Evolutionary conservation across 192 early-diverging fungal genomes (phyloP), one percentile per base, ranked within the genome.

Genomic region (Obelidium mucronatum): DNA sequence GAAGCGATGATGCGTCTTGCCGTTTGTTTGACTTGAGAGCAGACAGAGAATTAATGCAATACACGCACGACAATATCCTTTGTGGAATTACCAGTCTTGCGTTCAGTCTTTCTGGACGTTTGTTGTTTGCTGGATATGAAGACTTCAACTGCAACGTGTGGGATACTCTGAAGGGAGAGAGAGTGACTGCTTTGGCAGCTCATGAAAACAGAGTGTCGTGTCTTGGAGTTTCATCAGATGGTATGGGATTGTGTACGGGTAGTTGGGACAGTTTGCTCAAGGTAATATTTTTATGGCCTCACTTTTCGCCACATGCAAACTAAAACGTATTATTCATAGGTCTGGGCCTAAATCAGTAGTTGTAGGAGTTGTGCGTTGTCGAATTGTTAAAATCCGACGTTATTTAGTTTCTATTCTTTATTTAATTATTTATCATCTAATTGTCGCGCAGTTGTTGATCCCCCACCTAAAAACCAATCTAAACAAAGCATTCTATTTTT

Each of bases 71-170:
- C 84, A 95, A 96, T 73, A 98, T 99, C 69, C 86, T 98, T 66
- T 98, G 97, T 82, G 98, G 98, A 28, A 97, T 99, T 80, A 99
- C 98, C 0, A 98, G 96, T 17, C 93, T 99, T 24, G 97, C 91
- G 3, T 99, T 99, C 78, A 98, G 96, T 70, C 90, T 97, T 69
- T 97, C 96, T 3, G 98, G 98, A 26, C 91, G 98, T 24, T 37
- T 72, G 69, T 80, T 99, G 69, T 99, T 99, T 92, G 96, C 97
- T 33, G 98, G 98, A 30, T 98, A 98, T 75, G 98, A 99, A 77
- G 97, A 99, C 82, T 98, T 95, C 82, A 97, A 98, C 86, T 98
- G 96, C 89, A 97, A 99, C 76, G 96, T 99, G 15, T 99, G 98
- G 98, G 98, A 99, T 82, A 97, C 96, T 34, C 88, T 99, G 44